Percentiles rank a stretch among this genome's conserved stretches.
Conservation (phyloP, 2,329 filamentous ascomycete genomes). For the Trichoderma sp. region DNA sequence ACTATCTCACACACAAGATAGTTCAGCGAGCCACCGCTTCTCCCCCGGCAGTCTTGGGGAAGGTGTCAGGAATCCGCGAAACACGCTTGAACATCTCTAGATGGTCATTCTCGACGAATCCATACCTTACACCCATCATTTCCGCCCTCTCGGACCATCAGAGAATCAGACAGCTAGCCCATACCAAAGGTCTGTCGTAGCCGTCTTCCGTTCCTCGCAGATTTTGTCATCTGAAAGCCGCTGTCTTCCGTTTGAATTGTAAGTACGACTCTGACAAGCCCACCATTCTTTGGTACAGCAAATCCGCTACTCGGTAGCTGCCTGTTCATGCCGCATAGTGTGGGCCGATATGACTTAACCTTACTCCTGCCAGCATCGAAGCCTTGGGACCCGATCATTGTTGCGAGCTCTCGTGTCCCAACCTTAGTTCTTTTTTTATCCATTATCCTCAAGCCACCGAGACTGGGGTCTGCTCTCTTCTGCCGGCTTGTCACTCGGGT, state of each 20-base stretch:
- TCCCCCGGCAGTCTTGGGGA: neutral
- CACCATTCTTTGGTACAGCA: neutral
- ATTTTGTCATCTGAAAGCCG: neutral
- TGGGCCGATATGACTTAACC: constrained; percentile 9
- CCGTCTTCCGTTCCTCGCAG: neutral
- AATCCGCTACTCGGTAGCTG: constrained; percentile 16
- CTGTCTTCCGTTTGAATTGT: neutral
- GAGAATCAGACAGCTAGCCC: neutral
- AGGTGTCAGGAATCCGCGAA: neutral
- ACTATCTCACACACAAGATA: neutral
- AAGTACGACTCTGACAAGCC: constrained; percentile 1
- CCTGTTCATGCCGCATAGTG: constrained; percentile 15
- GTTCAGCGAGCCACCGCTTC: neutral
- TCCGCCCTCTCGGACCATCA: neutral
- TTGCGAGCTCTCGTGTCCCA: constrained; percentile 1
- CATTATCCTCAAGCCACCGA: neutral
- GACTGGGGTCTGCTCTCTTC: neutral
- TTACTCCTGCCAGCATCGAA: neutral
- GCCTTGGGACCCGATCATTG: constrained; percentile 16
- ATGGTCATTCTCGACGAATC: neutral
- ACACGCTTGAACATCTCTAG: neutral
- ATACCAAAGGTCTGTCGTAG: neutral
- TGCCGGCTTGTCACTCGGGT: neutral
- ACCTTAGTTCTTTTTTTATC: neutral
- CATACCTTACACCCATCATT: neutral